These are phyloP conservation scores for Aspergillus sergii DNA, from an alignment of 2,329 filamentous ascomycete genomes.

Conservation along the genomic window DNA sequence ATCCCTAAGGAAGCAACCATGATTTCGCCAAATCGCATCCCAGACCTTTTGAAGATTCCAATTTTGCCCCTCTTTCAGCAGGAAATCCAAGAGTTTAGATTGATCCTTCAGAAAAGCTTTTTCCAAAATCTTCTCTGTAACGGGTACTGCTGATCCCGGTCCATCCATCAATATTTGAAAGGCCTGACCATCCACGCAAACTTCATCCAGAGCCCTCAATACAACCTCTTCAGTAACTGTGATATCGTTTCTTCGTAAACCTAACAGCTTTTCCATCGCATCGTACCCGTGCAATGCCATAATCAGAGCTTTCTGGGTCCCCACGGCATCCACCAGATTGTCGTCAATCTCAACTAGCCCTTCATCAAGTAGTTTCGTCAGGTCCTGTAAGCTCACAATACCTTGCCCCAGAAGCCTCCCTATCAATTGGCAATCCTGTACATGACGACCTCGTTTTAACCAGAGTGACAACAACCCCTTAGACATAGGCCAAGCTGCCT, in stretches of 20 bases:
- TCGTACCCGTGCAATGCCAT: background rate
- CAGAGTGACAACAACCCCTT: background rate
- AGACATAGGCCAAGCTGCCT: accelerated
- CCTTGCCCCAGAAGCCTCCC: background rate
- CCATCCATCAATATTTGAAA: background rate
- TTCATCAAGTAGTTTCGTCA: background rate
- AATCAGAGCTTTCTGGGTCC: background rate
- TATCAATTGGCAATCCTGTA: background rate
- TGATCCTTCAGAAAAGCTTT: background rate
- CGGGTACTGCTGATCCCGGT: background rate
- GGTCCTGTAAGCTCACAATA: background rate
- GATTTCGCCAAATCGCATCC: background rate
- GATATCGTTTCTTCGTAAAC: background rate
- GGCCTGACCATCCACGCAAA: background rate
- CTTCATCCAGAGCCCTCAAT: background rate
- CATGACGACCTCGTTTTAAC: background rate
- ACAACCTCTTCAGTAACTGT: background rate
- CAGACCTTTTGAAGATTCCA: background rate
- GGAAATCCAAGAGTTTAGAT: background rate
- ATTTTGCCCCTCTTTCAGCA: background rate
- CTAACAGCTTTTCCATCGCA: background rate
- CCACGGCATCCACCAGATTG: background rate
- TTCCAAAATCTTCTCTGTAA: background rate
- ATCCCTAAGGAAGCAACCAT: accelerated
- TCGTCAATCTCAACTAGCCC: background rate